Evolutionary conservation across 352 stramenopile species (phyloP), one percentile per base, ranked within the genome.

Genomic region (Globisporangium acanthophoron): DNA sequence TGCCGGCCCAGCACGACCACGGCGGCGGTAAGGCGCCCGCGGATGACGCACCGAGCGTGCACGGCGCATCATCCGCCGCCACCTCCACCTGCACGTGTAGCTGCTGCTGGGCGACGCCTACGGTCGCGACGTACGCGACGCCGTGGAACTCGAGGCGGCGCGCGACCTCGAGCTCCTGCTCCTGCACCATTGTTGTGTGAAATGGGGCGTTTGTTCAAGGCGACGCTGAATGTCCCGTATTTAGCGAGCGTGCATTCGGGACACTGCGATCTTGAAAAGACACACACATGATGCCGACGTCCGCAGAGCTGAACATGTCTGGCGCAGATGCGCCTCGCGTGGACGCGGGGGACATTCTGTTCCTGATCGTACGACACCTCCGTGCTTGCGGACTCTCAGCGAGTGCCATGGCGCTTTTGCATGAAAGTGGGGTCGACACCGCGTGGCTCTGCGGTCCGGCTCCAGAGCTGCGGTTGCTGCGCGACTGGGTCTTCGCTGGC

Each of bases 51-150:
- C 9, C 37, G 37, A 41, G 20, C n/a, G 44, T 5, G 0, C 20
- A 37, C 4, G 24, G 8, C n/a, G 41, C n/a, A 18, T 80, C 71
- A 24, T 87, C 74, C 18, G 77, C 37, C 9, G 37, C 37, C 16
- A 11, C 67, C 54, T 92, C 83, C 48, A 90, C 77, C 59, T 92
- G 83, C 33, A 92, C 58, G 29, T 81, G 64, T 18, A 93, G 76
- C 61, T 79, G 64, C 52, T 89, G 79, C 31, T 76, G 55, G 39
- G 69, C 63, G 21, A 90, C 74, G 51, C 74, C 66, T 35, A 90
- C 66, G 41, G 83, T 88, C 62, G 85, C 78, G n/a, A 88, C 69
- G 66, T 90, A 92, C 47, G 66, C 76, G 48, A 81, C 74, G 52
- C 80, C 84, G 52, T 93, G 81, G 63, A 90, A 92, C 53, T 79